Conservation (phyloP, 176 grass and related monocot species). For the Microstegium vimineum region DNA sequence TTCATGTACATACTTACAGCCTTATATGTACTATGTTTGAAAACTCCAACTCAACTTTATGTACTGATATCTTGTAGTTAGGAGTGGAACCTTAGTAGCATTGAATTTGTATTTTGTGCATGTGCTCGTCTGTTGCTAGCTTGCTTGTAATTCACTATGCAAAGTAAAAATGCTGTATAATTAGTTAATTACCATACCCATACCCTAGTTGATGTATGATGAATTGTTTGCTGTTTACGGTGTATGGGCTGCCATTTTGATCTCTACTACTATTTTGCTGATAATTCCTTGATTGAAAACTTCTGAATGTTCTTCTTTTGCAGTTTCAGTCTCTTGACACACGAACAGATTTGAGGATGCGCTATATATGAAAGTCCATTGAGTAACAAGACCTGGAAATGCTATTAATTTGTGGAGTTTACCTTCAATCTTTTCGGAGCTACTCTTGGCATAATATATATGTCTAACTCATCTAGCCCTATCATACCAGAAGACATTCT, state of each 20-base stretch:
- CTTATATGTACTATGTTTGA: background rate
- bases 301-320: background rate
- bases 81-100: background rate
- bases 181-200: too few relatives aligned
- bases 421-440: too few relatives aligned
- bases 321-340: conserved; percentile 7
- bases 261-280: background rate
- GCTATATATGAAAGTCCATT: background rate
- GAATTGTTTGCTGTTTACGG: background rate
- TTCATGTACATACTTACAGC: background rate
- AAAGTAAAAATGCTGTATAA: background rate
- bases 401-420: background rate
- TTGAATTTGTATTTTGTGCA: background rate
- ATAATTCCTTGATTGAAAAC: background rate
- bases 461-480: background rate
- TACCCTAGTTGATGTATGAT: background rate
- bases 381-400: background rate
- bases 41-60: background rate
- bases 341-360: too few relatives aligned
- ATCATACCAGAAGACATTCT: too few relatives aligned
- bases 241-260: background rate
- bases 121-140: background rate
- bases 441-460: background rate
- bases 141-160: background rate
- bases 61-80: background rate